Percentiles rank a stretch among this genome's conserved stretches.
phyloP scores from a whole-genome alignment of 2,329 filamentous ascomycete genomes.

The Botryosphaeria dothidea region DNA sequence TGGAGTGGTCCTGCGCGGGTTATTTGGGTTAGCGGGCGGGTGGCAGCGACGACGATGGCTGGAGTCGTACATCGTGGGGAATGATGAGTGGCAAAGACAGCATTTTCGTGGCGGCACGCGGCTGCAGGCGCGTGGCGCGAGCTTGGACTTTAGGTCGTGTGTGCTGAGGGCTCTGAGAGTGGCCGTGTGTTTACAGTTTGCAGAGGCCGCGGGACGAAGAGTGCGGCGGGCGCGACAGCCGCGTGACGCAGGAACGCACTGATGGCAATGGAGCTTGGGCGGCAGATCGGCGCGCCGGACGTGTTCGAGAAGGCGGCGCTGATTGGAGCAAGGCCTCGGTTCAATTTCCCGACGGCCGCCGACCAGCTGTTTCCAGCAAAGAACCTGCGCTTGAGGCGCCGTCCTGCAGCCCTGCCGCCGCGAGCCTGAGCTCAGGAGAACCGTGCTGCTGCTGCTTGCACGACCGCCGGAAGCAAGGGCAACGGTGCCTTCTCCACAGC shows the following conservation, averaged over 20 bases:
- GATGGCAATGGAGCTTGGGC: constrained; percentile 1
- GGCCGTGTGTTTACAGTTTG: constrained; percentile 4
- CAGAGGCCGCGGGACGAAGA: background rate
- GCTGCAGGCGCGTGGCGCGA: constrained; percentile 2
- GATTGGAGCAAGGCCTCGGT: background rate
- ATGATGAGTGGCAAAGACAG: constrained; percentile 30
- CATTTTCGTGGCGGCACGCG: constrained; percentile 21
- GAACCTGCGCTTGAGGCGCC: background rate
- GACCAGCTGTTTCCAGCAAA: background rate
- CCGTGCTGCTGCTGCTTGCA: background rate
- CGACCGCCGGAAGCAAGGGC: background rate
- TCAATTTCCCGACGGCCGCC: constrained; percentile 3
- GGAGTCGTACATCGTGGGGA: constrained; percentile 27
- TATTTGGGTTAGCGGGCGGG: constrained; percentile 15
- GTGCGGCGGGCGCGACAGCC: background rate
- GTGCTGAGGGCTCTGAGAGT: background rate
- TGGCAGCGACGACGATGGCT: background rate
- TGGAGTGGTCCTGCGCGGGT: constrained; percentile 1
- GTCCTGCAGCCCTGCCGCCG: background rate
- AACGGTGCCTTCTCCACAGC: constrained; percentile 4
- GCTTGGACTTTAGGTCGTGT: background rate
- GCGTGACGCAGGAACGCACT: constrained; percentile 9
- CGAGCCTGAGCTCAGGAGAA: background rate
- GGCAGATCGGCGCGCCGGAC: constrained; percentile 5
- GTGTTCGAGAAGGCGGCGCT: constrained; percentile 1